phyloP scores from a whole-genome alignment of 768 basidiomycete genomes.

The Guyanaporus albipodus region DNA sequence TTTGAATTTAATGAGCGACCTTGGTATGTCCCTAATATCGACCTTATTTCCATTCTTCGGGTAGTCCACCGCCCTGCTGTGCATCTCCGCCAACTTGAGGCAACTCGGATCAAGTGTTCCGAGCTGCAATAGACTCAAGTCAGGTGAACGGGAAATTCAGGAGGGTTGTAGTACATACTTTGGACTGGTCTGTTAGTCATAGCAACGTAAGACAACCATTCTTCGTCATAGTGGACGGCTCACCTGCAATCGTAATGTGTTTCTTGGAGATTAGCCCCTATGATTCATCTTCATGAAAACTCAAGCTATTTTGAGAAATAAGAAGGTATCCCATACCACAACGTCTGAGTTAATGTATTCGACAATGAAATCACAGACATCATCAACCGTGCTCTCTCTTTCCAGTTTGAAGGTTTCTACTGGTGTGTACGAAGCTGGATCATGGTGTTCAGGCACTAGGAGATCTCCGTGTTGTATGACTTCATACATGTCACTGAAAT shows the following conservation, averaged over 20 bases:
- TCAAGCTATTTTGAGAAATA: background rate
- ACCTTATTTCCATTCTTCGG: constrained; percentile 73
- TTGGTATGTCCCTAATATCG: constrained; percentile 50
- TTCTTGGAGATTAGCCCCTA: constrained; percentile 69
- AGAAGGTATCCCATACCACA: constrained; percentile 43
- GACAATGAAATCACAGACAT: constrained; percentile 77
- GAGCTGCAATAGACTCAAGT: constrained; percentile 34
- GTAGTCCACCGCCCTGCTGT: constrained; percentile 68
- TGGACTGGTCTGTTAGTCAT: constrained; percentile 60
- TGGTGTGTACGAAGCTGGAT: constrained; percentile 49
- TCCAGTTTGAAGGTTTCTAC: constrained; percentile 35
- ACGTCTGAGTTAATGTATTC: constrained; percentile 84
- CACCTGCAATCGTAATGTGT: constrained; percentile 68
- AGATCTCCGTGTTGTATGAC: constrained; percentile 54
- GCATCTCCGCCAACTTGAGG: constrained; percentile 54
- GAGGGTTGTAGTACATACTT: constrained; percentile 40
- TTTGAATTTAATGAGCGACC: constrained; percentile 57
- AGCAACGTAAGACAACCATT: background rate
- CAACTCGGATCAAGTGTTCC: constrained; percentile 62
- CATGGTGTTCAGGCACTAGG: constrained; percentile 47
- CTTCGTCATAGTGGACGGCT: constrained; percentile 15
- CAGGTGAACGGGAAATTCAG: background rate
- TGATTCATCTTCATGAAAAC: constrained; percentile 9
- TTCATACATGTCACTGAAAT: constrained; percentile 58
- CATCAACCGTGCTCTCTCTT: constrained; percentile 54